These are phyloP conservation scores for Taxillus chinensis DNA, from an alignment of 164 flowering plant species.

Conservation along the genomic window DNA sequence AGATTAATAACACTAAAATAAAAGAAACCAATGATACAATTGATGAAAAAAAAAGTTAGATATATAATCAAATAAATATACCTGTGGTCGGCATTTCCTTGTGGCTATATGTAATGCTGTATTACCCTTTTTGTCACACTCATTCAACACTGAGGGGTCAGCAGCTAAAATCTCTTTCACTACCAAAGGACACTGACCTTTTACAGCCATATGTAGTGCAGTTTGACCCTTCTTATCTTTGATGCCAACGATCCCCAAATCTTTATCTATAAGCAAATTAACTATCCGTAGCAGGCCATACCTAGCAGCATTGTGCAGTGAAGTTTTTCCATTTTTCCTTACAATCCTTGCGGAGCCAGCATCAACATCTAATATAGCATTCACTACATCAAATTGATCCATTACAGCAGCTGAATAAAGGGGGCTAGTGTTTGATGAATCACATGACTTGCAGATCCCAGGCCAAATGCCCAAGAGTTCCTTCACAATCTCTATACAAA, in stretches of 20 bases:
- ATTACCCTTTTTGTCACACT: slow-evolving; percentile 88
- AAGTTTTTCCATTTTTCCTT: slow-evolving; percentile 91
- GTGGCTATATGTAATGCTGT: slow-evolving; percentile 92
- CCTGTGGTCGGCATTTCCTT: slow-evolving; percentile 77
- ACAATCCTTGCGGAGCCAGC: slow-evolving; percentile 49
- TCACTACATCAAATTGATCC: slow-evolving; percentile 77
- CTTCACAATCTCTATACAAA: slow-evolving; percentile 53
- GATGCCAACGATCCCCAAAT: slow-evolving; percentile 61
- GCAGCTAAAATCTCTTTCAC: slow-evolving; percentile 68
- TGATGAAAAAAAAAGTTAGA: too few species aligned
- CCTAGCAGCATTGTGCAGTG: slow-evolving; percentile 76
- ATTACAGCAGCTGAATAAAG: slow-evolving; percentile 78
- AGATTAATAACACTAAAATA: too few species aligned
- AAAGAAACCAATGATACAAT: too few species aligned
- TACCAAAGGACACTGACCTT: slow-evolving; percentile 58
- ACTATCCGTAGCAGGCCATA: slow-evolving; percentile 55
- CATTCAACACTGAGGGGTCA: slow-evolving; percentile 64
- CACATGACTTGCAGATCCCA: slow-evolving; percentile 61
- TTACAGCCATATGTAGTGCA: slow-evolving; percentile 98
- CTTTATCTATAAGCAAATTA: slow-evolving; percentile 54
- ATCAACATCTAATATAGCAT: slow-evolving; percentile 78
- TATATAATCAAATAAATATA: slow-evolving; percentile 14
- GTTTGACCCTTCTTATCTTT: slow-evolving; percentile 97
- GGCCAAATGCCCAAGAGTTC: slow-evolving; percentile 71
- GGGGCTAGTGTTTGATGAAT: slow-evolving; percentile 77